Conservation (phyloP, 2,329 filamentous ascomycete species). For the Botrytis porri region DNA sequence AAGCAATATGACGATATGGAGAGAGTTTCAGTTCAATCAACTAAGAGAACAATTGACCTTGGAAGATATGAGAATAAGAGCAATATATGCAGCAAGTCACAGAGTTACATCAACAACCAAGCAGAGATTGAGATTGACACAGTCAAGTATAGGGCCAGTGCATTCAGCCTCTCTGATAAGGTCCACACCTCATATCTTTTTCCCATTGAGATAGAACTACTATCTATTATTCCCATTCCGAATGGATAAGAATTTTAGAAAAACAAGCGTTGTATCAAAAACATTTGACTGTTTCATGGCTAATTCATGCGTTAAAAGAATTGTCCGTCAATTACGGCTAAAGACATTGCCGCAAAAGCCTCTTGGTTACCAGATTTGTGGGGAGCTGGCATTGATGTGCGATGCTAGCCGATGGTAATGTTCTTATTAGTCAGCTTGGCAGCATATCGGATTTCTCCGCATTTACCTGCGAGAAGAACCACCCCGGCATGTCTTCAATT, state of each 20-base stretch:
- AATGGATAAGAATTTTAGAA: neutral
- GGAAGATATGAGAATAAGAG: neutral
- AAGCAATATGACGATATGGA: neutral
- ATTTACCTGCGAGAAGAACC: neutral
- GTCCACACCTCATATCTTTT: neutral
- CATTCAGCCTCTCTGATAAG: neutral
- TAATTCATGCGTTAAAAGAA: neutral
- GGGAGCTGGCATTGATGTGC: neutral
- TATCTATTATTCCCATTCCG: neutral
- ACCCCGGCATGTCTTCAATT: neutral
- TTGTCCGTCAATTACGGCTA: neutral
- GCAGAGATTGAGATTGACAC: neutral
- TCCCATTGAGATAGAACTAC: conserved; percentile 1
- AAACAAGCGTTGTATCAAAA: neutral
- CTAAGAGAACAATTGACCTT: neutral
- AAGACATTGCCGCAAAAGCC: neutral
- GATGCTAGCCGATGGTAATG: neutral
- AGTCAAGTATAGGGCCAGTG: neutral
- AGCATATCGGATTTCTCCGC: neutral
- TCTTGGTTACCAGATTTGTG: neutral
- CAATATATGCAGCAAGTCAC: neutral
- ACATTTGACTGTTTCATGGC: neutral
- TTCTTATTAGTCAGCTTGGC: neutral
- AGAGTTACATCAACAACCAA: neutral
- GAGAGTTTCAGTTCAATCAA: neutral